Conservation (phyloP, 257 asterid species). For the Ilex aquifolium region DNA sequence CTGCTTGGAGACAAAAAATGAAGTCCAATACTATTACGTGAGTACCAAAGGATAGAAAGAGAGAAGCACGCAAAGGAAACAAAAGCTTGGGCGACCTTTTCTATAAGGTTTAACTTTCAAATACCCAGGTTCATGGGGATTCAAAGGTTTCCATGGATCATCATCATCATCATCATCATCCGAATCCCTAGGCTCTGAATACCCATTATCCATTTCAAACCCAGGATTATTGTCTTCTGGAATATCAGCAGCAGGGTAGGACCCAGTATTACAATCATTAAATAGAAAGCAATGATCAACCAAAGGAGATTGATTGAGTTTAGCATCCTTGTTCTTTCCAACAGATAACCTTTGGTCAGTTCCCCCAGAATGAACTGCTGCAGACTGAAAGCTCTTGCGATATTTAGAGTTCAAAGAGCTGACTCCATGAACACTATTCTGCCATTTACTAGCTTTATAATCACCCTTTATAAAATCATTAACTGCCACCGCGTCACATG, state of each 20-base stretch:
- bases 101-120: slow-evolving; percentile 74
- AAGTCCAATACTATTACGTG: slow-evolving; percentile 14
- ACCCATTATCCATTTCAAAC: slow-evolving; percentile 36
- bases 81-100: slow-evolving; percentile 37
- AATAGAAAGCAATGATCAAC: slow-evolving; percentile 31
- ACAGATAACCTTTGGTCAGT: background rate
- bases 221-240: slow-evolving; percentile 33
- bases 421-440: slow-evolving; percentile 26
- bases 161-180: slow-evolving; percentile 21
- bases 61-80: slow-evolving; percentile 3
- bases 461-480: slow-evolving; percentile 41
- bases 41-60: slow-evolving; percentile 9
- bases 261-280: slow-evolving; percentile 9
- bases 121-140: slow-evolving; percentile 89
- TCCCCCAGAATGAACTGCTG: slow-evolving; percentile 42
- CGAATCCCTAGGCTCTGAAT: slow-evolving; percentile 41
- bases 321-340: slow-evolving; percentile 45
- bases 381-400: slow-evolving; percentile 54
- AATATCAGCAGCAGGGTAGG: slow-evolving; percentile 31
- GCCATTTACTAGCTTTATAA: slow-evolving; percentile 41
- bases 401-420: slow-evolving; percentile 42
- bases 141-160: slow-evolving; percentile 94
- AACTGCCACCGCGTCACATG: slow-evolving; percentile 67
- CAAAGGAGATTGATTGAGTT: slow-evolving; percentile 31
- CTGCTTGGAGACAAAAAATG: slow-evolving; percentile 38